Base-by-base conservation (phyloP, 441 rosid genomes). In the Kokia cookei region DNA sequence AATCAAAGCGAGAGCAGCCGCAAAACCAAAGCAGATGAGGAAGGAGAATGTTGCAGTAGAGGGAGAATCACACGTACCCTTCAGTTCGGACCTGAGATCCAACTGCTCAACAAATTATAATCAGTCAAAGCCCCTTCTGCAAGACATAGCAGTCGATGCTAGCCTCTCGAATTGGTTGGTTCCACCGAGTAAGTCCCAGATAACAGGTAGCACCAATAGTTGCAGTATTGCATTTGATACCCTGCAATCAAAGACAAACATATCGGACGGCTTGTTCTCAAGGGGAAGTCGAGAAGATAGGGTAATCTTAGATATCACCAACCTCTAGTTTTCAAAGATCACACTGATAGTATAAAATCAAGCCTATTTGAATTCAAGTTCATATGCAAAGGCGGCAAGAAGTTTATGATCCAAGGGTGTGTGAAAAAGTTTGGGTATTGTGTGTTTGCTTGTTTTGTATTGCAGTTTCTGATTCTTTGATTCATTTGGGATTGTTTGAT, bases 91-190 rank as follows among this genome's bases (percentile, higher is more conserved):
- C 26, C 62, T 42, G 42, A 42, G 70, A 66, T 83, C 57, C 29
- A 17, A 58, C 62, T 42, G 27, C 22, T 50, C 75, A 27, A 64
- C 78, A 9, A 69, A 79, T 13, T 50, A 58, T 69, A 76, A 81
- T 68, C 83, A 77, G 62, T 76, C 79, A 51, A 81, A 76, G 75
- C 81, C 85, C 1, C 72, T 76, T 9, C 70, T 76, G 9, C 81
- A 80, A 68, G 87, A 81, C 47, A 50, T 85, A 58, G 40, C 81
- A 22, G 91, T 87, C 26, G 78, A 89, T 67, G 63, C 79, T 19
- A 88, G 91, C 79, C 90, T 89, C 67, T 86, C 90, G 1, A 85
- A 75, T 73, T 85, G 90, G 93, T 43, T 89, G 59, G 78, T 69
- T 55, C 78, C 80, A n/a, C 55, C 82, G 14, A 77, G 64, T 13